Conservation (phyloP, 805 yeast species). For the Kregervanrija fluxuum region DNA sequence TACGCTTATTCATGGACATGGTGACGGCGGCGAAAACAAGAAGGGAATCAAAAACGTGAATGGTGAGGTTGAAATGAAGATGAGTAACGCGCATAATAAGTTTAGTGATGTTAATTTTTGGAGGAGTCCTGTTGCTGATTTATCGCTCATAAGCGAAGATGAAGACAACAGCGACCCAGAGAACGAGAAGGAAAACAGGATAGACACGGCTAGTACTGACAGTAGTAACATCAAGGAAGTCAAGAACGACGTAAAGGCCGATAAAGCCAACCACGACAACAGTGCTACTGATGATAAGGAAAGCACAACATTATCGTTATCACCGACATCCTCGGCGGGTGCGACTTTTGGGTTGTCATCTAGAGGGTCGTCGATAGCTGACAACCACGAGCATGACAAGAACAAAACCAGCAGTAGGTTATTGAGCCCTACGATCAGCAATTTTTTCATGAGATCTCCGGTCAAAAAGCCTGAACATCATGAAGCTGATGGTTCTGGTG, state of each 20-base stretch:
- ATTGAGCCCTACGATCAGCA: not conserved
- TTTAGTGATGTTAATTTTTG: conserved; percentile 88
- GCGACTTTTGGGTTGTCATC: not conserved
- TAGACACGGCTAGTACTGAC: not conserved
- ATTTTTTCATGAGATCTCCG: conserved; percentile 5
- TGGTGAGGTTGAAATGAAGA: not conserved
- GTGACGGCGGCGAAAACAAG: not conserved
- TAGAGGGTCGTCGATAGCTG: not conserved
- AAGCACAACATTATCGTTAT: too few relatives aligned
- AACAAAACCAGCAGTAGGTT: conserved; percentile 4
- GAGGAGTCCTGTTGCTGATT: conserved; percentile 71
- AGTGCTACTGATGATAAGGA: conserved; percentile 1
- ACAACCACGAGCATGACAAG: not conserved
- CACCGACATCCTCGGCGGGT: too few relatives aligned
- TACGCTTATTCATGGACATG: conserved; percentile 10
- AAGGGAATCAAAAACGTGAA: conserved; percentile 1
- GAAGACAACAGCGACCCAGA: conserved; percentile 10
- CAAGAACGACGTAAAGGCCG: not conserved
- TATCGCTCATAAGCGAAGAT: conserved; percentile 33
- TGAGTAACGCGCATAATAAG: conserved; percentile 41
- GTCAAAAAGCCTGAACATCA: not conserved
- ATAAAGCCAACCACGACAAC: not conserved
- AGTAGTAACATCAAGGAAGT: not conserved
- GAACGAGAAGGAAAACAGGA: not conserved
- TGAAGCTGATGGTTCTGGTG: conserved; percentile 20